A percentile compares a stretch with the other conserved stretches of the same genome.
These are phyloP conservation scores for Ceratocystis harringtonii DNA, from an alignment of 2,329 filamentous ascomycete genomes.

Conservation along the genomic window DNA sequence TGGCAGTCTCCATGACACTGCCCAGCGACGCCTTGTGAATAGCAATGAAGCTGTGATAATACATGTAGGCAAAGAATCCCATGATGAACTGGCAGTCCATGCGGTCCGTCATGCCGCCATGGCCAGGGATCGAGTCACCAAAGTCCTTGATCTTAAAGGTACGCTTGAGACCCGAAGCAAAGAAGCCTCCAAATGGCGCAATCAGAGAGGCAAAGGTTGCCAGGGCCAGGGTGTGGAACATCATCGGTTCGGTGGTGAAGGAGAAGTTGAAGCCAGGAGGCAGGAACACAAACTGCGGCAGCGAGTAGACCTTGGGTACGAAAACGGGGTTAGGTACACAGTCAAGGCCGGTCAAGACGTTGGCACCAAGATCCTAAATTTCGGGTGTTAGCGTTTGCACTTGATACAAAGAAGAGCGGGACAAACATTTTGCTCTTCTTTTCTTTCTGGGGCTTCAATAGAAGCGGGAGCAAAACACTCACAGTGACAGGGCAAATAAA, in stretches of 20 bases:
- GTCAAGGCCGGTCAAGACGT: slow-evolving; percentile 76
- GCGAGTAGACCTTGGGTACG: slow-evolving; percentile 55
- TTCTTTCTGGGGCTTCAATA: no score
- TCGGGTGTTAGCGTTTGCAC: no score
- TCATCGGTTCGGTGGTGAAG: slow-evolving; percentile 70
- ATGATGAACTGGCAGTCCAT: slow-evolving; percentile 99
- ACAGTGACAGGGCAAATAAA: slow-evolving; percentile 95
- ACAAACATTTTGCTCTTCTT: no score
- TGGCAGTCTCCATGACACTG: slow-evolving; percentile 75
- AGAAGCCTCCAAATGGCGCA: slow-evolving; percentile 95
- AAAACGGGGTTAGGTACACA: slow-evolving; percentile 91
- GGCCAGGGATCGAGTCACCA: slow-evolving; percentile 91
- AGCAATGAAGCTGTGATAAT: slow-evolving; percentile 95
- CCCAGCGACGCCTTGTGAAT: slow-evolving; percentile 74
- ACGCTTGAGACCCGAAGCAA: slow-evolving; percentile 90
- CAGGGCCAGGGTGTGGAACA: slow-evolving; percentile 80
- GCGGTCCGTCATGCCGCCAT: slow-evolving; percentile 94
- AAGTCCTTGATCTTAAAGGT: slow-evolving; percentile 99
- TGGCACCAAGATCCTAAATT: slow-evolving; percentile 66
- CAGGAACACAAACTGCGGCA: slow-evolving; percentile 59
- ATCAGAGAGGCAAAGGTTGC: slow-evolving; percentile 92
- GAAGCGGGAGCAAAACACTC: slow-evolving; percentile 22
- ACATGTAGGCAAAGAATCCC: slow-evolving; percentile 97
- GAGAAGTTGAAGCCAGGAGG: slow-evolving; percentile 44
- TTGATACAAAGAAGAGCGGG: no score